A percentile compares a stretch with the other conserved stretches of the same genome.
These are phyloP conservation scores for Botrytis hyacinthi DNA, from an alignment of 2,329 filamentous ascomycete species.

Conservation along the genomic window DNA sequence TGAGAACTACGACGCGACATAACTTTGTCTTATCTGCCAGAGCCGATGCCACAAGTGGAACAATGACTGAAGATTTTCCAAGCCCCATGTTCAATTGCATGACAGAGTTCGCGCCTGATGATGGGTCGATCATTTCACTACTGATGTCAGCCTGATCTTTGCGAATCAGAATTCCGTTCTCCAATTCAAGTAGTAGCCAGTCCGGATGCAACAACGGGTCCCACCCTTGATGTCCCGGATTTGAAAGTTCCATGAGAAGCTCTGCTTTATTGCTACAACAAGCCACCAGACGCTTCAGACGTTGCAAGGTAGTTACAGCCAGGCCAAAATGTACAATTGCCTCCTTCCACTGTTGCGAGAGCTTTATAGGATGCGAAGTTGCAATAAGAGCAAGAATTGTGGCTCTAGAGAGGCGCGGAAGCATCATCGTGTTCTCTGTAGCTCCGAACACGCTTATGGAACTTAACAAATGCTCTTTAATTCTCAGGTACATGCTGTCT, in stretches of 20 bases:
- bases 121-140: conserved; percentile 50
- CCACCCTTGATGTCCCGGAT: conserved; percentile 57
- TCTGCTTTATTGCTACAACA: conserved; percentile 34
- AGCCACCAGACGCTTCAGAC: conserved; percentile 41
- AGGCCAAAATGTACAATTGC: conserved; percentile 27
- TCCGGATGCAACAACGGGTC: conserved; percentile 52
- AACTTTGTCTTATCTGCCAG: conserved; percentile 52
- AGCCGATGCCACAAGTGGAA: conserved; percentile 58
- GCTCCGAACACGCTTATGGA: neutral
- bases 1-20: conserved; percentile 59
- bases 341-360: conserved; percentile 24
- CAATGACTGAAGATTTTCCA: conserved; percentile 68
- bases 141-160: conserved; percentile 51
- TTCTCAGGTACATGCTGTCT: neutral
- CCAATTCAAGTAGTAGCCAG: conserved; percentile 62
- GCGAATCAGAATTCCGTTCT: conserved; percentile 61
- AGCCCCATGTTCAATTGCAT: conserved; percentile 72
- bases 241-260: conserved; percentile 46
- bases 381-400: conserved; percentile 25
- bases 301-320: conserved; percentile 26
- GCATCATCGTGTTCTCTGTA: conserved; percentile 2
- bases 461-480: neutral
- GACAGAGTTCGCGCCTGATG: conserved; percentile 46
- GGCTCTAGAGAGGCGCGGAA: conserved; percentile 26
- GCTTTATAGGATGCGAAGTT: neutral